Conservation (phyloP, 768 basidiomycete species). For the Amanita inopinata region DNA sequence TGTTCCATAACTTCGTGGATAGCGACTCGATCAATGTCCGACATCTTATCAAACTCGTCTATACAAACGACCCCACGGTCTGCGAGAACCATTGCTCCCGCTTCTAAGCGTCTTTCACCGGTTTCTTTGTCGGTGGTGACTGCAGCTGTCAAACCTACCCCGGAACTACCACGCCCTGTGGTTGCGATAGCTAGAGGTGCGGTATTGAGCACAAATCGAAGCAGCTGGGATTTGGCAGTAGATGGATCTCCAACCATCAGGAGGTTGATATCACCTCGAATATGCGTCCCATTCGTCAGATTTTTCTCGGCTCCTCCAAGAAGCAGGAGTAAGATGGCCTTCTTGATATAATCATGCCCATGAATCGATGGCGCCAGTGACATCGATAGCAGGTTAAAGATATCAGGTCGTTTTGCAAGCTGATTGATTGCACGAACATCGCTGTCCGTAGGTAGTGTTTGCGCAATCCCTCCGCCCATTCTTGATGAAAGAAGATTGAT, state of each 20-base stretch:
- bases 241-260: conserved; percentile 99
- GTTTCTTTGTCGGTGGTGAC: conserved; percentile 98
- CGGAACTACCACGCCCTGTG: conserved; percentile 95
- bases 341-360: conserved; percentile 94
- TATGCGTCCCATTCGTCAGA: conserved; percentile 92
- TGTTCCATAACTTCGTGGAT: conserved; percentile 99
- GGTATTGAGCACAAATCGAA: conserved; percentile 92
- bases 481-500: conserved; percentile 92
- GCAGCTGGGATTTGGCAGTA: conserved; percentile 95
- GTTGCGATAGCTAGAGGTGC: conserved; percentile 98
- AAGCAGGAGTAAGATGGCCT: conserved; percentile 83
- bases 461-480: conserved; percentile 89
- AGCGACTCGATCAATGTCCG: conserved; percentile 94
- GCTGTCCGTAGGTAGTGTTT: conserved; percentile 81
- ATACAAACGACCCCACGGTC: conserved; percentile 99
- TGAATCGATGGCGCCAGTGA: conserved; percentile 97
- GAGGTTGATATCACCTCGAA: conserved; percentile 98
- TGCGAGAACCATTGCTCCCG: conserved; percentile 98
- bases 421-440: conserved; percentile 97
- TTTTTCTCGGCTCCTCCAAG: conserved; percentile 98
- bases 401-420: conserved; percentile 76
- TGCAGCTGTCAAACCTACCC: conserved; percentile 96
- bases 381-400: conserved; percentile 82
- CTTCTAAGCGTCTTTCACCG: conserved; percentile 92
- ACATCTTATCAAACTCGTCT: conserved; percentile 99